Base-by-base conservation (phyloP, 495 filamentous ascomycete genomes). In the Endocarpon pusillum region DNA sequence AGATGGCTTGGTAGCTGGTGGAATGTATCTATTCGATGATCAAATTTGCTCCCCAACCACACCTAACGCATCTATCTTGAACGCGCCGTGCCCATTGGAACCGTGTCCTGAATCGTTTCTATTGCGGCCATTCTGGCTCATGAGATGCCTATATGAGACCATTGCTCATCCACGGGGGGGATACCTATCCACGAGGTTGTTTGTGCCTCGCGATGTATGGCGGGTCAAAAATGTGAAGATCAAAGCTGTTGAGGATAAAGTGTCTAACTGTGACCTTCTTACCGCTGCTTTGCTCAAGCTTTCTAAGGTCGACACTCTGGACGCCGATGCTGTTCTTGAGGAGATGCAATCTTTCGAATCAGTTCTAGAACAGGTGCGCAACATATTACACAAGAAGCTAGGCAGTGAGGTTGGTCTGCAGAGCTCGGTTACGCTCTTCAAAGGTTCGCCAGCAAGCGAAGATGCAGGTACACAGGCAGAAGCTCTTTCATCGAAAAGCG, bases 331-430 rank as follows among this genome's bases (percentile, higher is more conserved):
- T 14, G 73, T 97, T 11, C 59, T 91, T 20, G 86, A 94, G 44
- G 89, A 97, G 50, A 92, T 97, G 82, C 82, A 94, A 48, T 61
- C 71, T n/a, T 64, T 97, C 19, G 89, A 97, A 55, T 64, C 60
- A 35, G 65, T 94, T 22, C 66, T 97, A 19, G 89, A 96, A 45
- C 76, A 84, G 46, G 82, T 79, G 0, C 85, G 93, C 52, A 51
- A 66, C 6, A 61, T 64, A 9, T 60, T 97, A 18, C 53, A 73
- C 4, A 86, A 87, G 49, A 93, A 84, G 46, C 66, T 97, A 2
- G 87, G 89, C 11, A 77, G 62, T 40, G 89, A 97, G 44, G 91
- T 97, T 24, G 89, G 89, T 24, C 67, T 84, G 5, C 74, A 81
- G 32, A 71, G 80, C 1, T 57, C 69, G 1, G 57, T 67, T 32